Conservation (phyloP, 73 alveolate species). For the Paramecium tetraurelia region DNA sequence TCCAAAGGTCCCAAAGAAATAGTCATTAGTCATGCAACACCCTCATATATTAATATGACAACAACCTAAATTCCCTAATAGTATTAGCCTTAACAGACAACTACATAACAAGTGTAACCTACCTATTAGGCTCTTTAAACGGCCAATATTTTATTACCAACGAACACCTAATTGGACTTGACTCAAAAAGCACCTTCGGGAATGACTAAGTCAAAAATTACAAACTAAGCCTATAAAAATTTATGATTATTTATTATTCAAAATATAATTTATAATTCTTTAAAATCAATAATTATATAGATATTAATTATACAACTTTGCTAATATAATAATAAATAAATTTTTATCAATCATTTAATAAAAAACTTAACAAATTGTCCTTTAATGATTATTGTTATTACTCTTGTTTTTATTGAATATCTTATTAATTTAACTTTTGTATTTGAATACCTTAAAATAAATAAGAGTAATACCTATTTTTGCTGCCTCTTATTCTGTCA, state of each 20-base stretch:
- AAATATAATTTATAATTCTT: neutral
- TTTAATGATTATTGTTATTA: neutral
- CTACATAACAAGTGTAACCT: neutral
- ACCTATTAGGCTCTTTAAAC: neutral
- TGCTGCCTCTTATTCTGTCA: neutral
- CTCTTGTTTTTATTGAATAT: neutral
- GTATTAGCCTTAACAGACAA: neutral
- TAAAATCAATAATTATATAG: neutral
- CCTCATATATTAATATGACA: neutral
- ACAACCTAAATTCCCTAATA: neutral
- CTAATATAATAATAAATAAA: neutral
- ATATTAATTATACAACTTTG: neutral
- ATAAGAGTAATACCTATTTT: neutral
- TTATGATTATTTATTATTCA: neutral
- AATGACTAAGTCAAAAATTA: neutral
- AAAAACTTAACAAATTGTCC: neutral
- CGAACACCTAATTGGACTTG: neutral
- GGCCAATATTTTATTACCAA: neutral
- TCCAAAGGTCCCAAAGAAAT: neutral
- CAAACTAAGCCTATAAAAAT: neutral
- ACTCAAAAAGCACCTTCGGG: neutral
- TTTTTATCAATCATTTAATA: neutral
- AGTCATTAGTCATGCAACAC: neutral
- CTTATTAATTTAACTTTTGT: neutral
- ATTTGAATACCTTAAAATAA: neutral